Conservation (phyloP, 106 monocot genomes). For the Amphibolis antarctica region DNA sequence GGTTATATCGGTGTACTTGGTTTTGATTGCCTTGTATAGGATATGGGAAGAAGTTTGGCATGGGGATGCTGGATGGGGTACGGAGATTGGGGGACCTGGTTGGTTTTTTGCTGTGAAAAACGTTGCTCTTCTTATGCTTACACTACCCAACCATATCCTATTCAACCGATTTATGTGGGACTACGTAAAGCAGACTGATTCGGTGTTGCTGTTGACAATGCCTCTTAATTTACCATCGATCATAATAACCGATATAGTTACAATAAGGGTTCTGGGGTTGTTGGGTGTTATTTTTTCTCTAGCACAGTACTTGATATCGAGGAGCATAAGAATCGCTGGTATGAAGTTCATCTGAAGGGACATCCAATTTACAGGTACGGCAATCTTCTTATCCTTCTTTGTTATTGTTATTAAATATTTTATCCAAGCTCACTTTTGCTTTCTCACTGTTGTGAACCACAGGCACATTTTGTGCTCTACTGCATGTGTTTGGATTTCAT, state of each 20-base stretch:
- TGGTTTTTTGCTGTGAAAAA: constrained; percentile 96
- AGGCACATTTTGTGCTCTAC: neutral
- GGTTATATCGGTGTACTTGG: constrained; percentile 68
- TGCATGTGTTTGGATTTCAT: neutral
- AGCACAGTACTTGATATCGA: constrained; percentile 74
- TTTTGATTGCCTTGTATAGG: constrained; percentile 60
- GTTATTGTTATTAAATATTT: neutral
- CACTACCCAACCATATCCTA: constrained; percentile 91
- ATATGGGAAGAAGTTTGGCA: constrained; percentile 84
- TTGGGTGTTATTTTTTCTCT: constrained; percentile 75
- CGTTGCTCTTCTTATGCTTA: constrained; percentile 73
- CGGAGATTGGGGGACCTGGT: constrained; percentile 82
- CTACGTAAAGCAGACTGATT: constrained; percentile 90
- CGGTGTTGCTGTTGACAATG: constrained; percentile 67
- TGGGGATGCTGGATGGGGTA: constrained; percentile 55
- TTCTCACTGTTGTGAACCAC: neutral
- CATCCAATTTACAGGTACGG: constrained; percentile 3
- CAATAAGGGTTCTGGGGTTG: constrained; percentile 74
- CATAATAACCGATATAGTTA: constrained; percentile 72
- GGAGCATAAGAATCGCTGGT: constrained; percentile 83
- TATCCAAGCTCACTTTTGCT: neutral
- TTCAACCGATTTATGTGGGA: constrained; percentile 99
- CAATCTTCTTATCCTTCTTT: neutral
- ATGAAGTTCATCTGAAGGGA: constrained; percentile 83
- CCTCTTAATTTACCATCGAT: constrained; percentile 91